A percentile compares a stretch with the other conserved stretches of the same genome.
These are phyloP conservation scores for Venturia nashicola DNA, from an alignment of 2,329 filamentous ascomycete species.

Conservation along the genomic window DNA sequence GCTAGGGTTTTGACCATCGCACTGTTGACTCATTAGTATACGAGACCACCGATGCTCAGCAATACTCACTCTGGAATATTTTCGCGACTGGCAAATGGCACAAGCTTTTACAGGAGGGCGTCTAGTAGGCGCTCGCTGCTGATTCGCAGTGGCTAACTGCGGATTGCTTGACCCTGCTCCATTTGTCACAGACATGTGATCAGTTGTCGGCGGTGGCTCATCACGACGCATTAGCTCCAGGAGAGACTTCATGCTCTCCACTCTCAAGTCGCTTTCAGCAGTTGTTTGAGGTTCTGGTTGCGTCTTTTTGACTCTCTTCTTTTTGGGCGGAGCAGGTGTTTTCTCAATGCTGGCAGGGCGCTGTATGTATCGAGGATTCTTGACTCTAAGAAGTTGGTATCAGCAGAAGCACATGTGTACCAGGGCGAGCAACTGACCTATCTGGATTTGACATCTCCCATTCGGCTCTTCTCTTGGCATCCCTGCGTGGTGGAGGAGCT, in stretches of 20 bases:
- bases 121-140: not conserved
- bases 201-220: not conserved
- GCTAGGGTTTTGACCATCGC: conserved; percentile 21
- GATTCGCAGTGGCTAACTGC: not conserved
- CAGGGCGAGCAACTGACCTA: conserved; percentile 10
- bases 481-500: conserved; percentile 26
- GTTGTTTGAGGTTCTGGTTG: conserved; percentile 17
- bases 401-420: not conserved
- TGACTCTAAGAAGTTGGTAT: not conserved
- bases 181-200: not conserved
- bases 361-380: conserved; percentile 2
- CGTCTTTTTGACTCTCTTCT: conserved; percentile 13
- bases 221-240: conserved; percentile 23
- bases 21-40: conserved; percentile 14
- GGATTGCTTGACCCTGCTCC: not conserved
- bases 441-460: conserved; percentile 24
- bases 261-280: conserved; percentile 24
- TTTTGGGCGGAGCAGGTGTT: conserved; percentile 10
- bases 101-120: not conserved
- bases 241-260: conserved; percentile 24
- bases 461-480: conserved; percentile 25
- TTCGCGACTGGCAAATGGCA: conserved; percentile 4
- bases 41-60: not conserved
- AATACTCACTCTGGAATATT: not conserved
- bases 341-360: conserved; percentile 11